Evolutionary conservation across 1,139 yeast species (phyloP).

Genomic region (Eremothecium cymbalariae): DNA sequence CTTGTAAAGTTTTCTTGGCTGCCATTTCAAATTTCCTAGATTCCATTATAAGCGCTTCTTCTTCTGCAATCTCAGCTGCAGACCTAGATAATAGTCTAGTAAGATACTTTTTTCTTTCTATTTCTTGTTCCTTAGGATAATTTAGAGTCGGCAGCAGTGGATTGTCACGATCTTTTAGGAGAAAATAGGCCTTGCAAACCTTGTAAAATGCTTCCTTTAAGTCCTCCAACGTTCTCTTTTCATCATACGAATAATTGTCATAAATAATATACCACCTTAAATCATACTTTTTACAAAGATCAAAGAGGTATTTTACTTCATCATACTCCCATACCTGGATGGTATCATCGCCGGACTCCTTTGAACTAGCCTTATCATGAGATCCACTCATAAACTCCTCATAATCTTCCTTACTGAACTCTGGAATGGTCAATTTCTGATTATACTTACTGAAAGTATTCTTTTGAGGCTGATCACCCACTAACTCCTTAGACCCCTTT

Average conservation of each 20-base stretch:
- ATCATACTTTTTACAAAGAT: slow-evolving; percentile 63
- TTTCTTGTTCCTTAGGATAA: slow-evolving; percentile 61
- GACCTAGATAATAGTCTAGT: slow-evolving; percentile 70
- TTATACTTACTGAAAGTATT: slow-evolving; percentile 72
- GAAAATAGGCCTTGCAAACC: slow-evolving; percentile 39
- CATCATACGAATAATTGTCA: slow-evolving; percentile 55
- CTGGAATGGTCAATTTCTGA: slow-evolving; percentile 61
- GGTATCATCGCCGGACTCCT: slow-evolving; percentile 19
- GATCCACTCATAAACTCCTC: slow-evolving; percentile 42
- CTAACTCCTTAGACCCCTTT: slow-evolving; percentile 52
- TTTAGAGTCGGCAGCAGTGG: slow-evolving; percentile 37
- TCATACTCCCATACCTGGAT: slow-evolving; percentile 77
- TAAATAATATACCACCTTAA: slow-evolving; percentile 79
- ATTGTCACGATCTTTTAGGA: slow-evolving; percentile 35
- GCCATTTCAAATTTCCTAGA: slow-evolving; percentile 89
- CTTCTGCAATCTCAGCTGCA: slow-evolving; percentile 97
- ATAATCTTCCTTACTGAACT: slow-evolving; percentile 61
- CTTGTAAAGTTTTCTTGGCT: slow-evolving; percentile 80
- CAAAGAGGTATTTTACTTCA: slow-evolving; percentile 71
- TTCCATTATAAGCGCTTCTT: slow-evolving; percentile 86
- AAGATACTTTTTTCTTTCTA: slow-evolving; percentile 71
- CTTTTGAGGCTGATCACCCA: slow-evolving; percentile 37
- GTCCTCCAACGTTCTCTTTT: slow-evolving; percentile 50
- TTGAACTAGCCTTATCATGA: too few relatives aligned
- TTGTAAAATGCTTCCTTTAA: slow-evolving; percentile 72